A percentile compares a stretch with the other conserved stretches of the same genome.
These are phyloP conservation scores for Aegilops longissima DNA, from an alignment of 176 grass and related monocot genomes.

Conservation along the genomic window DNA sequence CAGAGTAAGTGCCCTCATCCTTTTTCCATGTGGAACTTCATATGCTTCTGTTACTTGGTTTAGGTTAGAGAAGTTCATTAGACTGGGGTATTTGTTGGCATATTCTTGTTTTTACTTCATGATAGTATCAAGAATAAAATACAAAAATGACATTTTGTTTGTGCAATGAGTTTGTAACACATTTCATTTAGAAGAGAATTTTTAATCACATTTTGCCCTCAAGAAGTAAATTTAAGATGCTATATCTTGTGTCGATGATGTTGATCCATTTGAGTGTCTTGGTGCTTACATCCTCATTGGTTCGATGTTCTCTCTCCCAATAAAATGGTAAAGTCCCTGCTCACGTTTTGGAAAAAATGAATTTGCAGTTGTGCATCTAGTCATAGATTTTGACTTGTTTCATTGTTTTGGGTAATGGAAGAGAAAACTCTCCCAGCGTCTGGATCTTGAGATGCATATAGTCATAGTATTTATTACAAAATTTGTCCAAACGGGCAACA, in stretches of 20 bases:
- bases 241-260: neutral
- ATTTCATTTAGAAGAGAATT: neutral
- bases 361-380: neutral
- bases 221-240: slow-evolving; percentile 1
- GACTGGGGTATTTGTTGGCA: neutral
- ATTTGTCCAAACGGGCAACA: neutral
- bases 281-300: neutral
- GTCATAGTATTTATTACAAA: neutral
- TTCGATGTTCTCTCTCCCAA: neutral
- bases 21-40: slow-evolving; percentile 10
- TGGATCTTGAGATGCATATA: neutral
- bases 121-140: neutral
- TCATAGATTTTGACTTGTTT: slow-evolving; percentile 9
- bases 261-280: neutral
- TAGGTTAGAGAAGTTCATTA: neutral
- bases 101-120: slow-evolving; percentile 10
- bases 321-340: neutral
- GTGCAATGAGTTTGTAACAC: neutral
- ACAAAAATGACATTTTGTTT: neutral
- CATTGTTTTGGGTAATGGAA: neutral
- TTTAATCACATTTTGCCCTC: neutral
- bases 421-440: neutral
- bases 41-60: slow-evolving; percentile 17
- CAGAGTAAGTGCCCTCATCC: slow-evolving; percentile 62
- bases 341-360: slow-evolving; percentile 8